A percentile compares a stretch with the other conserved stretches of the same genome.
Conservation (phyloP, 2,329 filamentous ascomycete genomes). For the Chrysoporthe cubensis region DNA sequence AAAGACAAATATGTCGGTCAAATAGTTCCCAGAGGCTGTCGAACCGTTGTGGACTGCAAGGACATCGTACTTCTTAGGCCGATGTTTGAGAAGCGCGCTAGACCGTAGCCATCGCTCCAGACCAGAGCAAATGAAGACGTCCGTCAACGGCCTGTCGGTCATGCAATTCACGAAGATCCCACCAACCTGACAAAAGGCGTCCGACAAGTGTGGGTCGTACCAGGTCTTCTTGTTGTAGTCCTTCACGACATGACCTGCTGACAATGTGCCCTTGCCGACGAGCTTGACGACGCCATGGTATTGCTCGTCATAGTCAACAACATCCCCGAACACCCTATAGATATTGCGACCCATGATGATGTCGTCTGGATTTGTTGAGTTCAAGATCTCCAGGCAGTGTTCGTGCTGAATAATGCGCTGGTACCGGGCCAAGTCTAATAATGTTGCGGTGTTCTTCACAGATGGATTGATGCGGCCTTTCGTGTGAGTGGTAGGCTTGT, state of each 20-base stretch:
- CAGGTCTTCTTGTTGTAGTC: slow-evolving; percentile 25
- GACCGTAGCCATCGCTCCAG: slow-evolving; percentile 39
- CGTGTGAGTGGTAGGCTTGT: not conserved
- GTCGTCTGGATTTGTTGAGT: slow-evolving; percentile 36
- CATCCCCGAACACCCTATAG: slow-evolving; percentile 41
- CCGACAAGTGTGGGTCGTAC: slow-evolving; percentile 36
- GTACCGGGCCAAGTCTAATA: slow-evolving; percentile 34
- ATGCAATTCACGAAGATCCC: slow-evolving; percentile 44
- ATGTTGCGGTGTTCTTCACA: not conserved
- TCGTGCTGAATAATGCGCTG: slow-evolving; percentile 40
- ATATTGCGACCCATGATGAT: slow-evolving; percentile 41
- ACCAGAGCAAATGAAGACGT: slow-evolving; percentile 41
- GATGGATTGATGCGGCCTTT: not conserved
- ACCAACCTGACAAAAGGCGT: slow-evolving; percentile 41
- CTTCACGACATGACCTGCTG: slow-evolving; percentile 36
- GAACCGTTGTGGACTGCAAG: slow-evolving; percentile 33
- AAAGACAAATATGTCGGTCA: slow-evolving; percentile 43
- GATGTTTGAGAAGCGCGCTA: slow-evolving; percentile 8
- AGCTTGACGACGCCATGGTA: slow-evolving; percentile 40
- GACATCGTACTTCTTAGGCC: slow-evolving; percentile 34
- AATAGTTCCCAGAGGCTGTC: slow-evolving; percentile 33
- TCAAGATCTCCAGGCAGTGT: slow-evolving; percentile 29
- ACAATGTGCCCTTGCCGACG: slow-evolving; percentile 35
- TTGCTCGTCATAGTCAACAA: slow-evolving; percentile 40
- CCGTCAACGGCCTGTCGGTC: slow-evolving; percentile 32